phyloP scores from a whole-genome alignment of 345 rosid genomes.

The Pseudoturritis turrita region DNA sequence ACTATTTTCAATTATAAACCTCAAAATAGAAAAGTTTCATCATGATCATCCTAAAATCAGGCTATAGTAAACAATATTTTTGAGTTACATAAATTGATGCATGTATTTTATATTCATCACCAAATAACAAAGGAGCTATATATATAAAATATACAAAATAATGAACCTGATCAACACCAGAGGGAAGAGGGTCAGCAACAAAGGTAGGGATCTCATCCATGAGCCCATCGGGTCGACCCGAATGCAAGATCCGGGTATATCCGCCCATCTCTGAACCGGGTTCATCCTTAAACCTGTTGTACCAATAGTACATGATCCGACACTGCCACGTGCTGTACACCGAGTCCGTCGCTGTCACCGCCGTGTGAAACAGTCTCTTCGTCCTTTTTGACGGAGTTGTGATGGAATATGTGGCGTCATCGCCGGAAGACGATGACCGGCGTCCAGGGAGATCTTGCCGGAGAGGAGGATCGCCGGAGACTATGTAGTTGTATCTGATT shows the following conservation, averaged over 20 bases:
- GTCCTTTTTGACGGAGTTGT: conserved; percentile 22
- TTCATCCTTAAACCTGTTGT: conserved; percentile 59
- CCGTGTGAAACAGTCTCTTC: conserved; percentile 82
- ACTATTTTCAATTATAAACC: not conserved
- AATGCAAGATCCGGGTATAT: conserved; percentile 89
- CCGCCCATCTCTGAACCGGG: conserved; percentile 90
- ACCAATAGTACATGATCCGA: conserved; percentile 96
- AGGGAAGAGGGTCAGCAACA: conserved; percentile 79
- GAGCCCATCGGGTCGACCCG: conserved; percentile 73
- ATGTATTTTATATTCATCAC: not conserved
- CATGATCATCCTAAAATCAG: not conserved
- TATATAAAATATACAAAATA: not conserved
- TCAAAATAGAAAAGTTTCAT: not conserved
- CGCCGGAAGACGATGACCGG: conserved; percentile 37
- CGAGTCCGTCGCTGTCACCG: conserved; percentile 86
- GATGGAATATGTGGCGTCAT: conserved; percentile 57
- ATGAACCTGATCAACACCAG: conserved; percentile 89
- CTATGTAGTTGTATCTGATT: conserved; percentile 74
- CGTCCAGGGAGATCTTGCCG: conserved; percentile 73
- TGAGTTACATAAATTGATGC: not conserved
- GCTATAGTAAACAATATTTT: not conserved
- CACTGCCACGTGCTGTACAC: conserved; percentile 98
- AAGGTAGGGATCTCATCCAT: conserved; percentile 99
- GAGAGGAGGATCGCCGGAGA: conserved; percentile 79
- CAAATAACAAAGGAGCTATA: not conserved